These are phyloP conservation scores for Phytopythium oedochilum DNA, from an alignment of 352 stramenopile genomes.

Conservation along the genomic window DNA sequence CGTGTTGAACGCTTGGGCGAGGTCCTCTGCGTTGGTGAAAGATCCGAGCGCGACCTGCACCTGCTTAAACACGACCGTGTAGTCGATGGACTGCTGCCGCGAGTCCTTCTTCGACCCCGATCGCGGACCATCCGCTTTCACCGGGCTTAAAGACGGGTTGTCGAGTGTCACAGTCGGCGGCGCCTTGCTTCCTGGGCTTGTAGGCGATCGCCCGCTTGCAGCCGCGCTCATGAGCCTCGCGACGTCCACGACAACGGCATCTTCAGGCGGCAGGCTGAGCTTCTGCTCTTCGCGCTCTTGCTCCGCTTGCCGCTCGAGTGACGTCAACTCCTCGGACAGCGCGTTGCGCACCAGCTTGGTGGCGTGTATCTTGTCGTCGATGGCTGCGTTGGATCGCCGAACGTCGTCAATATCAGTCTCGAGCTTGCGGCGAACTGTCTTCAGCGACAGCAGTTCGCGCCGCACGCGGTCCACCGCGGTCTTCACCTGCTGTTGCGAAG, in stretches of 20 bases:
- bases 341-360: conserved; percentile 45
- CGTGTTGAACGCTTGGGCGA: conserved; percentile 16
- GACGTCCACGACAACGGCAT: conserved; percentile 59
- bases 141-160: not conserved
- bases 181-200: not conserved
- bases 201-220: not conserved
- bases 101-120: not conserved
- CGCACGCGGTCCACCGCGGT: conserved; percentile 54
- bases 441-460: conserved; percentile 49
- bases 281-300: conserved; percentile 44
- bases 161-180: not conserved
- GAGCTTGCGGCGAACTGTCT: conserved; percentile 54
- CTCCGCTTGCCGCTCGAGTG: conserved; percentile 55
- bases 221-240: conserved; percentile 47
- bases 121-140: not conserved
- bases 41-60: not conserved
- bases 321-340: conserved; percentile 44
- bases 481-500: conserved; percentile 52
- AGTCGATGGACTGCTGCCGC: not conserved
- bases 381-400: conserved; percentile 21
- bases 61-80: not conserved
- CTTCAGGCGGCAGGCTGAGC: conserved; percentile 55
- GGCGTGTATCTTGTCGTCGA: conserved; percentile 41
- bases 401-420: conserved; percentile 57
- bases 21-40: not conserved